phyloP scores from a whole-genome alignment of 2,329 filamentous ascomycete genomes.

The Diaporthe sp. region DNA sequence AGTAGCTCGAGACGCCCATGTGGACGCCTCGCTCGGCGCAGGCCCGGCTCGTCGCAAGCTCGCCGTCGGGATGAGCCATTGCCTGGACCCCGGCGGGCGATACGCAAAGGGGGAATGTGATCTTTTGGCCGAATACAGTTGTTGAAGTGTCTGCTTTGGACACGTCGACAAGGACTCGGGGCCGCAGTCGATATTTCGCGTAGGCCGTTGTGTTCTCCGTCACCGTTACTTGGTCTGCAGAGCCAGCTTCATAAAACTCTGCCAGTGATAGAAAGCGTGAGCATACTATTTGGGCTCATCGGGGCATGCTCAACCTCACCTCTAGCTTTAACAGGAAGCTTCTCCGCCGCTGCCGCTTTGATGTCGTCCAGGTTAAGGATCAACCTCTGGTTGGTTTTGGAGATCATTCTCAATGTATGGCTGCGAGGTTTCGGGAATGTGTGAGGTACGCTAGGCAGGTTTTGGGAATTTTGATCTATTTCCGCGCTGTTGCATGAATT shows the following conservation, averaged over 20 bases:
- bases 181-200: constrained; percentile 63
- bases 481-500: background rate
- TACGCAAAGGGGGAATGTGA: constrained; percentile 66
- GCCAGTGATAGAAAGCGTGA: background rate
- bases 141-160: constrained; percentile 55
- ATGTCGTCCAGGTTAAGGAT: constrained; percentile 12
- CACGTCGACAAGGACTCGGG: constrained; percentile 59
- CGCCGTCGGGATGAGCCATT: constrained; percentile 66
- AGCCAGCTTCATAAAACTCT: constrained; percentile 71
- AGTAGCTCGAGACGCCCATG: constrained; percentile 64
- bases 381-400: background rate
- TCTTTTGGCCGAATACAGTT: constrained; percentile 58
- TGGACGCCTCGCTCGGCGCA: constrained; percentile 57
- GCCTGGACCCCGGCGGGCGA: constrained; percentile 67
- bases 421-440: background rate
- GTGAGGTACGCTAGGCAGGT: background rate
- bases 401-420: background rate
- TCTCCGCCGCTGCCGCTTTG: background rate
- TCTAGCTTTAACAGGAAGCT: background rate
- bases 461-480: too few species aligned
- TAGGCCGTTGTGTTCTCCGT: constrained; percentile 67
- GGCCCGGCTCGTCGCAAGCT: constrained; percentile 63
- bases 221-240: constrained; percentile 64
- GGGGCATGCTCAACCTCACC: background rate
- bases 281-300: background rate